Evolutionary conservation across 805 yeast genomes (phyloP), one percentile per base, ranked within the genome.

Genomic region (fission yeast (Schizosaccharomyces pombe)): DNA sequence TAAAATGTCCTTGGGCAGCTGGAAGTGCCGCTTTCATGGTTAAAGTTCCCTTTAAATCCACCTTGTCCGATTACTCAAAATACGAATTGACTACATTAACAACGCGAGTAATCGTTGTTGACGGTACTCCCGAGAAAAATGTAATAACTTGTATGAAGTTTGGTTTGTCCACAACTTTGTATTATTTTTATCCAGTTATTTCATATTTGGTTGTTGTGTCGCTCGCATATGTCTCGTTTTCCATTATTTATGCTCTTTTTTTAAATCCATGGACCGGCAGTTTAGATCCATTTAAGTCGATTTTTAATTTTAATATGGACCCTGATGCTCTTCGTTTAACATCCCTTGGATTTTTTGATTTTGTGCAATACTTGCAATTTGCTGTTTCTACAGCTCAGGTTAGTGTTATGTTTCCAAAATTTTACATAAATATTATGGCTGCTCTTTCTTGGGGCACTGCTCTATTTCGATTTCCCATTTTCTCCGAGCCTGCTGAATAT

Each of bases 201-300:
- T n/a, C 28, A 5, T 43, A 26, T 43, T 14, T 43, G 30, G 28
- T 22, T 43, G 31, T 16, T 43, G 19, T 19, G 30, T 26, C n/a
- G 8, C 37, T 43, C 26, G 14, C 30, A 14, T 43, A 58, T 8
- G 52, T 75, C 37, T 58, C 61, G 22, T 31, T 65, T 1, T 60
- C 67, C 19, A 66, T 67, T 55, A 57, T 67, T 37, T 62, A 73
- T 56, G 66, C 70, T 26, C 60, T 62, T 37, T 66, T 70, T 5
- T 65, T 72, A 53, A 73, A 82, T 39, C 79, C 82, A 0, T 75
- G 66, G 85, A 77, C 65, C 65, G 82, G 31, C 62, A 72, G 51
- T 69, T 75, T 58, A 74, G 78, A 33, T 72, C 75, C 61, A 60
- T 78, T 55, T 67, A 70, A 60, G 60, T 68, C 56, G 80, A 80